Conservation (phyloP, 768 basidiomycete species). For the Russula sp. region DNA sequence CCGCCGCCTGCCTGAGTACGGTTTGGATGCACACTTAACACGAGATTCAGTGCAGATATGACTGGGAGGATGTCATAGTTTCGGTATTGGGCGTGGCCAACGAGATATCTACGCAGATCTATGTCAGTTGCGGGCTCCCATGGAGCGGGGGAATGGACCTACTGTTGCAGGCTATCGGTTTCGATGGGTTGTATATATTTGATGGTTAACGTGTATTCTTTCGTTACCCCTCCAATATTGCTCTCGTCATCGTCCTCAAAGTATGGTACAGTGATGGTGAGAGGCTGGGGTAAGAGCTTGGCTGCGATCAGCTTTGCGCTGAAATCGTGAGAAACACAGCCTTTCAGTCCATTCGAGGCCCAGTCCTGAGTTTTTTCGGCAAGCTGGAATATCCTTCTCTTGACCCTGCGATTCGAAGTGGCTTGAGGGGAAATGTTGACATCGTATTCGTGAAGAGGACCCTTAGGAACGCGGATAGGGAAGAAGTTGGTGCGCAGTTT, state of each 20-base stretch:
- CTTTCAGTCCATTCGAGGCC: constrained; percentile 36
- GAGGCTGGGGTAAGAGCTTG: constrained; percentile 36
- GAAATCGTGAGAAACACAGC: constrained; percentile 43
- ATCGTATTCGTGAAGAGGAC: constrained; percentile 45
- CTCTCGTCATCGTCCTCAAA: constrained; percentile 43
- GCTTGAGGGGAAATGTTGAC: constrained; percentile 38
- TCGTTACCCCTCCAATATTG: constrained; percentile 29
- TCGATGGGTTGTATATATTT: constrained; percentile 41
- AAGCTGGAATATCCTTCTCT: constrained; percentile 42
- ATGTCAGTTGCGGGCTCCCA: constrained; percentile 3
- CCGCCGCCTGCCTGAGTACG: constrained; percentile 36
- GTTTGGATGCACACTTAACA: constrained; percentile 41
- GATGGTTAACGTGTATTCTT: constrained; percentile 42
- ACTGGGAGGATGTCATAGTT: constrained; percentile 43
- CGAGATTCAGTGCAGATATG: constrained; percentile 46
- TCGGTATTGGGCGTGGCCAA: constrained; percentile 39
- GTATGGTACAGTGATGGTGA: constrained; percentile 36
- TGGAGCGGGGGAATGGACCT: constrained; percentile 5
- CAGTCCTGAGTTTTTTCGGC: constrained; percentile 42
- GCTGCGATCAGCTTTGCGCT: constrained; percentile 43
- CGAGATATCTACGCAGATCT: constrained; percentile 36
- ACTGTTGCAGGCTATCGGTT: constrained; percentile 39
- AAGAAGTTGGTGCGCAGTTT: constrained; percentile 52
- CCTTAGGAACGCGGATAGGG: constrained; percentile 42
- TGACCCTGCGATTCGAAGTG: constrained; percentile 36